Conservation (phyloP, 2,329 filamentous ascomycete genomes). For the Colletotrichum ledebouriae region DNA sequence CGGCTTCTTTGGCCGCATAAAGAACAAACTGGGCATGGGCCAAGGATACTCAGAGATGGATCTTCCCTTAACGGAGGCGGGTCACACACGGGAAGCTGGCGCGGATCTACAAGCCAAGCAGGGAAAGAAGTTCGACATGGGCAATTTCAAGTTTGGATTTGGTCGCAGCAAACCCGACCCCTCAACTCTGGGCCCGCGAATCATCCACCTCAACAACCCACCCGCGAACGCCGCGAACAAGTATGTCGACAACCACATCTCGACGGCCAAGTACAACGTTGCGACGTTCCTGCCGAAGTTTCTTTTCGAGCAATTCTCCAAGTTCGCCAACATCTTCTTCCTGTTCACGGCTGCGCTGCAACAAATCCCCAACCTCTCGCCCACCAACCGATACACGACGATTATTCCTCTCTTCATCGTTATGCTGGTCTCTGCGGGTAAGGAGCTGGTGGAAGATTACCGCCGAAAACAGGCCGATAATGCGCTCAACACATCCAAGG, state of each 20-base stretch:
- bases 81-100: slow-evolving; percentile 60
- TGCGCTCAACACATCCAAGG: slow-evolving; percentile 88
- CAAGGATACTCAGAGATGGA: slow-evolving; percentile 98
- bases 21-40: slow-evolving; percentile 91
- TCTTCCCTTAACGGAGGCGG: slow-evolving; percentile 87
- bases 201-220: slow-evolving; percentile 97
- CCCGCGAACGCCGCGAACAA: slow-evolving; percentile 91
- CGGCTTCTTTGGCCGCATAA: slow-evolving; percentile 87
- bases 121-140: slow-evolving; percentile 74
- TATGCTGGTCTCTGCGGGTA: slow-evolving; percentile 92
- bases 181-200: slow-evolving; percentile 88
- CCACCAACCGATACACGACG: slow-evolving; percentile 95
- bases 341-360: slow-evolving; percentile 95
- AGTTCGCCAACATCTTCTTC: slow-evolving; percentile 99
- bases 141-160: slow-evolving; percentile 93
- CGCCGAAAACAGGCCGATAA: slow-evolving; percentile 89
- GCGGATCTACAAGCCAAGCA: slow-evolving; percentile 55
- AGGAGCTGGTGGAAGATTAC: slow-evolving; percentile 94
- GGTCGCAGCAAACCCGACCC: slow-evolving; percentile 88
- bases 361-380: slow-evolving; percentile 94
- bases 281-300: slow-evolving; percentile 97
- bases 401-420: slow-evolving; percentile 95
- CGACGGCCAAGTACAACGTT: slow-evolving; percentile 96
- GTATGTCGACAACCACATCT: slow-evolving; percentile 96
- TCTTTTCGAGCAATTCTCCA: slow-evolving; percentile 97